Base-by-base conservation (phyloP, 148 eudicot genomes). In the Nyssa sinensis region DNA sequence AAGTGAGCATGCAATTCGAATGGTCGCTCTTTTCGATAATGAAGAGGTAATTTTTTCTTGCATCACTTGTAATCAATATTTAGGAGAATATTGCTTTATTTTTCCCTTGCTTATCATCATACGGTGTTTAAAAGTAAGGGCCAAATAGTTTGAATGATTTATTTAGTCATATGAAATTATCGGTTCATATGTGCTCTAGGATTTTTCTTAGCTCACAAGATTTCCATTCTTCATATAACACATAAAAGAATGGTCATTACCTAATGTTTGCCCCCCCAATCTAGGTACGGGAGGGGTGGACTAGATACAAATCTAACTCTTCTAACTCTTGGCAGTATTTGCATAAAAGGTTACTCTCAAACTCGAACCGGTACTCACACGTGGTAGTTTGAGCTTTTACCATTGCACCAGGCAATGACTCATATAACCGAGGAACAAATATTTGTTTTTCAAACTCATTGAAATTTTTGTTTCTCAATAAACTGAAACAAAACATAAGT, bases 21-120 rank as follows among this genome's bases (percentile, higher is more conserved):
- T 94, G 98, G 84, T 94, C 59, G 97, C 98, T 69, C 84, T 94
- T 70, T 94, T 94, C 71, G 98, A 94, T 78, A 94, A 92, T 70
- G 98, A 94, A 81, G 98, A 94, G 94, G 98, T 92, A 85, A 8
- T 67, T 21, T 61, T 67, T 78, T 51, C 32, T 66, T 39, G 32
- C 51, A 11, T 0, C 8, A 19, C 25, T 49, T 51, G 2, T 47
- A 23, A 39, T 21, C 39, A 14, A 21, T 44, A 30, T 41, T 3
- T 30, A 27, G 3, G 75, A 27, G n/a, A 27, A 21, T 4, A 32
- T 34, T 72, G 66, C 55, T 72, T 60, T 59, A n/a, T 24, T 58
- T 21, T 58, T 5, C 32, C 21, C 39, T 72, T 60, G 23, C 4
- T 5, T 33, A 29, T 65, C 6, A 65, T 23, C 7, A 2, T 44